A percentile compares a stretch with the other conserved stretches of the same genome.
Evolutionary conservation across 2,329 filamentous ascomycete species (phyloP).

Genomic region (Fusarium torulosum): DNA sequence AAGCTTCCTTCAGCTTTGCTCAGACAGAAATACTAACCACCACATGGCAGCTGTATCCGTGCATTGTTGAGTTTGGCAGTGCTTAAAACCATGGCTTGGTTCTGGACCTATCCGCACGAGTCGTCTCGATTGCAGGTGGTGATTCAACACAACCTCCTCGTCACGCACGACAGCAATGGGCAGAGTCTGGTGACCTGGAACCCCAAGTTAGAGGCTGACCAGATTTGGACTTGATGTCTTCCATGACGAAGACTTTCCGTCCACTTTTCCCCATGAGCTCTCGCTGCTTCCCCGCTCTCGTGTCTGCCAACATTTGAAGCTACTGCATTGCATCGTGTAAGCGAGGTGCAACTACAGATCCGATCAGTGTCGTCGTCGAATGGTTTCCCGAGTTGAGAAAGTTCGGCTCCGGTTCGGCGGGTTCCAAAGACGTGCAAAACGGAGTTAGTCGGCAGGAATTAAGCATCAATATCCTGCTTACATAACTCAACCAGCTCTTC

Average conservation of each 20-base stretch:
- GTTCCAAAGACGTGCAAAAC: conserved; percentile 12
- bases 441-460: conserved; percentile 49
- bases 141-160: conserved; percentile 30
- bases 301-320: conserved; percentile 7
- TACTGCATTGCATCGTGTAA: conserved; percentile 32
- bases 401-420: conserved; percentile 43
- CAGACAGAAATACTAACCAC: neutral
- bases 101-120: neutral
- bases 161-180: conserved; percentile 12
- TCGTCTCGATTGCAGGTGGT: too few species aligned
- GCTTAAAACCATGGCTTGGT: conserved; percentile 16
- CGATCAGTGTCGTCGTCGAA: conserved; percentile 11
- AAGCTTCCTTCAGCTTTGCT: neutral
- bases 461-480: conserved; percentile 34
- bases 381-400: conserved; percentile 6
- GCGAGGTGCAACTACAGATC: conserved; percentile 15
- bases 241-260: conserved; percentile 25
- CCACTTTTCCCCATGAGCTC: neutral
- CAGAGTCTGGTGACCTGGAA: conserved; percentile 26
- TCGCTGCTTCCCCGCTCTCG: conserved; percentile 19
- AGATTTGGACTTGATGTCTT: neutral
- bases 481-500: conserved; percentile 20
- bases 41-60: neutral
- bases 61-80: neutral
- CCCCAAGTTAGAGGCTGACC: conserved; percentile 7